These are phyloP conservation scores for Schizosaccharomyces octosporus DNA, from an alignment of 805 yeast genomes.

Conservation along the genomic window DNA sequence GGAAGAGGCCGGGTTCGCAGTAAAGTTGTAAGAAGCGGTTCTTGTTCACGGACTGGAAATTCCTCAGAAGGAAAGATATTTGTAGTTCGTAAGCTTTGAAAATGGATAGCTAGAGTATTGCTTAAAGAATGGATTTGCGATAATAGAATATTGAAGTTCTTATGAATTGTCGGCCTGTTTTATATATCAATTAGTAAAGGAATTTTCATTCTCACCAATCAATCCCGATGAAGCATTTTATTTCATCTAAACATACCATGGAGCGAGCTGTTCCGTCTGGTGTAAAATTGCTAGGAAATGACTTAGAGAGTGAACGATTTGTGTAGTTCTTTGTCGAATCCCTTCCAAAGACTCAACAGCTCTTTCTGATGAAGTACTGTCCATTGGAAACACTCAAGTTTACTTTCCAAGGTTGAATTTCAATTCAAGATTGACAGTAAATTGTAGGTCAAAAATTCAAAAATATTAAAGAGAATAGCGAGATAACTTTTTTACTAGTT, in stretches of 20 bases:
- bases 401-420: no score
- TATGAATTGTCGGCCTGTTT: background rate
- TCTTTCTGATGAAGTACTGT: background rate
- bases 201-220: background rate
- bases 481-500: no score
- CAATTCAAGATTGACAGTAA: no score
- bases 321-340: background rate
- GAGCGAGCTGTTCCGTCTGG: background rate
- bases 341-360: conserved; percentile 1
- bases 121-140: background rate
- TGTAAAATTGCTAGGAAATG: conserved; percentile 1
- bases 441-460: no score
- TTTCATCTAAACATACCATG: background rate
- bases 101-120: background rate
- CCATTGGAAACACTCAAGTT: background rate
- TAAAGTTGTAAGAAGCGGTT: background rate
- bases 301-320: background rate
- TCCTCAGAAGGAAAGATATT: background rate
- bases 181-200: background rate
- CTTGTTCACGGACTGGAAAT: background rate
- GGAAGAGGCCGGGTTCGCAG: conserved; percentile 2
- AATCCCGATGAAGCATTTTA: background rate
- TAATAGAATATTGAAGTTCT: background rate
- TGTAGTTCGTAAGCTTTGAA: background rate
- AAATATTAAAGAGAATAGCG: no score